A percentile compares a stretch with the other conserved stretches of the same genome.
phyloP scores from a whole-genome alignment of 1,284 basidiomycete species.

The Mycena sp. region DNA sequence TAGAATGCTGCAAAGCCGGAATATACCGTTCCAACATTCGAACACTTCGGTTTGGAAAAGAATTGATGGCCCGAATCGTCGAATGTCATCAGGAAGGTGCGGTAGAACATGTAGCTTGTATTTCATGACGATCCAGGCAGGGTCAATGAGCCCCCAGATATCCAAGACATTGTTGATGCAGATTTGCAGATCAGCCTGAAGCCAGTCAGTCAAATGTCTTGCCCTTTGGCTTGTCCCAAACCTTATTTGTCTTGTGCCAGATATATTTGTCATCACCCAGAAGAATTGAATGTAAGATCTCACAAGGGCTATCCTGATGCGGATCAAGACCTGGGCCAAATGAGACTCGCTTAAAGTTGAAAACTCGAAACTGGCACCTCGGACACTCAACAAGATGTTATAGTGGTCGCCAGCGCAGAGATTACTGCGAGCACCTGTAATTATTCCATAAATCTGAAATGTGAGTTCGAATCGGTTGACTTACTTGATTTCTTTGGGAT shows the following conservation, averaged over 20 bases:
- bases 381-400: constrained; percentile 22
- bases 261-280: constrained; percentile 51
- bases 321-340: constrained; percentile 39
- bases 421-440: constrained; percentile 19
- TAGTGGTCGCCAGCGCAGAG: constrained; percentile 34
- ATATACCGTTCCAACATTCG: no score
- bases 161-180: no score
- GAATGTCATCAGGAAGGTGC: no score
- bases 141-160: no score
- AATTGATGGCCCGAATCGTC: no score
- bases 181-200: no score
- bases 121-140: no score
- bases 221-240: constrained; percentile 36
- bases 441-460: background rate
- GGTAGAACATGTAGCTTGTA: no score
- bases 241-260: constrained; percentile 40
- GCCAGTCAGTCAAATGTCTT: constrained; percentile 39
- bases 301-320: constrained; percentile 45
- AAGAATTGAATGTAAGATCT: constrained; percentile 47
- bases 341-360: background rate
- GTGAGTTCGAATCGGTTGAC: background rate
- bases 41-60: no score
- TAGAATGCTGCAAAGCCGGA: no score
- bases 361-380: background rate
- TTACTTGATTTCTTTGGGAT: background rate